A percentile compares a stretch with the other conserved stretches of the same genome.
Conservation (phyloP, 306 rosid species). For the Pachyrhizus erosus region DNA sequence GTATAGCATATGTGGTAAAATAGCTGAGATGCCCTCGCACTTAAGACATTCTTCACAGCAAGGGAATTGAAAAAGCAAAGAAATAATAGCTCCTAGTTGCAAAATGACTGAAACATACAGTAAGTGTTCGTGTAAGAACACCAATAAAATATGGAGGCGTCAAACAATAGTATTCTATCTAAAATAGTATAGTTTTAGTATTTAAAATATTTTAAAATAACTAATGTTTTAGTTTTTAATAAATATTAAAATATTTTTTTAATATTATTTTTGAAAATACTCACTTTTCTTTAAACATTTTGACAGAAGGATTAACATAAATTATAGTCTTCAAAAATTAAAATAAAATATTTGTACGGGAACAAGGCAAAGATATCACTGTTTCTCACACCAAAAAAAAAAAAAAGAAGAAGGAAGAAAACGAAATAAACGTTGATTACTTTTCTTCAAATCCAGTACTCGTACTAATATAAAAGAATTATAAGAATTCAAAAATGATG, state of each 20-base stretch:
- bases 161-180: slow-evolving; percentile 8
- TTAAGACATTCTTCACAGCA: slow-evolving; percentile 42
- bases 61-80: slow-evolving; percentile 37
- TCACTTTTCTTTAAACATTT: too few species aligned
- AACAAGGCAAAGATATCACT: background rate
- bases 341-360: background rate
- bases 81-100: slow-evolving; percentile 33
- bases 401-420: background rate
- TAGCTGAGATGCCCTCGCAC: slow-evolving; percentile 47
- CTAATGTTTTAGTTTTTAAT: too few species aligned
- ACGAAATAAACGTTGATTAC: background rate
- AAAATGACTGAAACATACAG: background rate
- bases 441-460: slow-evolving; percentile 8
- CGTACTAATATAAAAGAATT: background rate
- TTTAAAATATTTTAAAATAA: too few species aligned
- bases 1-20: slow-evolving; percentile 21
- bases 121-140: background rate
- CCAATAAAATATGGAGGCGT: background rate
- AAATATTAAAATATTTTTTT: too few species aligned
- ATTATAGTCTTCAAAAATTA: background rate
- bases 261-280: too few species aligned
- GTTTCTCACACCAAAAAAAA: background rate
- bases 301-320: too few species aligned
- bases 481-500: background rate
- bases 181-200: too few species aligned